Evolutionary conservation across 345 rosid genomes (phyloP), one percentile per base, ranked within the genome.

Genomic region (Eutrema japonicum): DNA sequence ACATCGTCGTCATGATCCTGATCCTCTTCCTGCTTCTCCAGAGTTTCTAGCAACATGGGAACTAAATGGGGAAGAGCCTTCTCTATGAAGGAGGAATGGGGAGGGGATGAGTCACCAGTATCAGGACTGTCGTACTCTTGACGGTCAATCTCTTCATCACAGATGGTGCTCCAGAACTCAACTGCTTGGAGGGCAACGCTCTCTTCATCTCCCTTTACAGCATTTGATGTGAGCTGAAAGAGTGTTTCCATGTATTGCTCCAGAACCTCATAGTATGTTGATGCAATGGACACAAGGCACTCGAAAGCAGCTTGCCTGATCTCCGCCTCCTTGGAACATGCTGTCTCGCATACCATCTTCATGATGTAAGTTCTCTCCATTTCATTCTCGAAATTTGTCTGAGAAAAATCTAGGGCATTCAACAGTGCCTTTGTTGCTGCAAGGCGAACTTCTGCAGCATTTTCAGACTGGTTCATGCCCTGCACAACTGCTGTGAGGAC

Each of bases 101-200:
- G 79, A 78, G 85, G 75, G 58, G 81, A 85, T 42, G 92, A 87
- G 51, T 86, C 91, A 47, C 86, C 96, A 58, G 66, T 82, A 12
- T 87, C 90, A 62, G 81, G 67, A 81, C 42, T 81, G 68, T 77
- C 96, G 74, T 80, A 88, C 73, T 95, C 99, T 73, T 89, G 95
- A 65, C 89, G 86, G 62, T 95, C 97, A 35, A 95, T 87, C 88
- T 95, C 99, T 74, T 92, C 97, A 70, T 95, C 99, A 48, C 99
- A 94, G 66, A 94, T 94, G 48, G 97, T 83, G 74, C 99, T 94
- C 99, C 97, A 94, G 67, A 94, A 95, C 80, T 95, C 99, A 43
- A 95, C 77, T 30, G 97, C 99, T 77, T 95, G 99, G 54, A 95
- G 92, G 16, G 97, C 92, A 74, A 95, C 96, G 6, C 85, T 81